phyloP scores from a whole-genome alignment of 108 stramenopile species.

The Stephanodiscus triporus region DNA sequence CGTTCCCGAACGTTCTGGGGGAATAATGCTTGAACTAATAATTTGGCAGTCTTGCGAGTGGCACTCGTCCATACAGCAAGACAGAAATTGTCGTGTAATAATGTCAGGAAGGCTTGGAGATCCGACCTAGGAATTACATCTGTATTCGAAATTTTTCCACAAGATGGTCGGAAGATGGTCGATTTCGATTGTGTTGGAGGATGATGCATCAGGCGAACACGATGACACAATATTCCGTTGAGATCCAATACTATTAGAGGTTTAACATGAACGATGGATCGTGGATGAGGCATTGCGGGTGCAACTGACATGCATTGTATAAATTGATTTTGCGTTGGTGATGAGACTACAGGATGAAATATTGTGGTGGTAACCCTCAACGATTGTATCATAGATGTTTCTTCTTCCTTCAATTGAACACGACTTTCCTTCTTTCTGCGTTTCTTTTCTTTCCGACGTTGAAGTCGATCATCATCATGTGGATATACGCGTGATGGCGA shows the following conservation, averaged over 20 bases:
- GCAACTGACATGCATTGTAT: conserved; percentile 9
- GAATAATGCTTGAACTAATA: conserved; percentile 57
- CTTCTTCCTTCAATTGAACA: background rate
- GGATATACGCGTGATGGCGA: background rate
- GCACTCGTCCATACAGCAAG: conserved; percentile 87
- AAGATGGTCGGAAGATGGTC: conserved; percentile 41
- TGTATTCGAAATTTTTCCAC: conserved; percentile 62
- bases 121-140: conserved; percentile 70
- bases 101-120: conserved; percentile 50
- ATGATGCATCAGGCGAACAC: conserved; percentile 46
- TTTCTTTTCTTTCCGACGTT: conserved; percentile 34
- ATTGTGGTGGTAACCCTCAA: conserved; percentile 9
- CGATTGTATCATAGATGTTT: background rate
- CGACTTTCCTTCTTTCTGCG: conserved; percentile 18
- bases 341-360: background rate
- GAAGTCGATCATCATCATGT: conserved; percentile 8
- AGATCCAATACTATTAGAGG: conserved; percentile 80
- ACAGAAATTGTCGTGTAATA: conserved; percentile 59
- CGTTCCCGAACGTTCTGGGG: conserved; percentile 49
- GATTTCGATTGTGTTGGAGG: background rate
- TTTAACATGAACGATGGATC: conserved; percentile 49
- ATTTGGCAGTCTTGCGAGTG: conserved; percentile 64
- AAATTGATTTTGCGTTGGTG: background rate
- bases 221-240: conserved; percentile 89
- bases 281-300: conserved; percentile 6